A percentile compares a stretch with the other conserved stretches of the same genome.
Conservation (phyloP, 2,329 filamentous ascomycete genomes). For the Escovopsis sp. region DNA sequence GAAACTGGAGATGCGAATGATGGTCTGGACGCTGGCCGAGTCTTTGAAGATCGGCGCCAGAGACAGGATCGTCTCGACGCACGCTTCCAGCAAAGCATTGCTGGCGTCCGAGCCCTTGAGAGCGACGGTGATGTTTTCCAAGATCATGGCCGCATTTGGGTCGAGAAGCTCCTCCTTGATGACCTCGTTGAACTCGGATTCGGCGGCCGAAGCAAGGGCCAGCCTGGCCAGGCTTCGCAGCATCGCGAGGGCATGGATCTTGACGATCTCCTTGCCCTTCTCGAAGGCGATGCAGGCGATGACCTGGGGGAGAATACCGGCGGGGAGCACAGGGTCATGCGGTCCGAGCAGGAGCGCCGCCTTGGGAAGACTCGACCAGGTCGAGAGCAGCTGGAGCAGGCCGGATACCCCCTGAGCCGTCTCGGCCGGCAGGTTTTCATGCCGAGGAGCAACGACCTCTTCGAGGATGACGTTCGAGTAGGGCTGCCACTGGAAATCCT, state of each 20-base stretch:
- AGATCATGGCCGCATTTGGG: slow-evolving; percentile 42
- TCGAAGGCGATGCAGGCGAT: slow-evolving; percentile 56
- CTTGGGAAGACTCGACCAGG: slow-evolving; percentile 57
- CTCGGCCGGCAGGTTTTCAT: slow-evolving; percentile 68
- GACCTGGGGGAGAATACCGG: slow-evolving; percentile 54
- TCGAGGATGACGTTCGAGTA: slow-evolving; percentile 59
- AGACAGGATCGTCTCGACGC: slow-evolving; percentile 65
- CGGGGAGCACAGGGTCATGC: slow-evolving; percentile 27
- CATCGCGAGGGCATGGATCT: slow-evolving; percentile 65
- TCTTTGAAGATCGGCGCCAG: slow-evolving; percentile 56
- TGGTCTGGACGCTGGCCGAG: slow-evolving; percentile 54
- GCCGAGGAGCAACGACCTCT: slow-evolving; percentile 61
- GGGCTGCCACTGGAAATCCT: slow-evolving; percentile 53
- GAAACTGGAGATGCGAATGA: slow-evolving; percentile 68
- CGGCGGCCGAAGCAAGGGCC: slow-evolving; percentile 37
- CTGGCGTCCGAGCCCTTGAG: slow-evolving; percentile 46
- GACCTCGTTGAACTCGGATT: slow-evolving; percentile 41
- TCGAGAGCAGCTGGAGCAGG: slow-evolving; percentile 63
- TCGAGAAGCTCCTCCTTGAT: slow-evolving; percentile 42
- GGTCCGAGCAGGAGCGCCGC: slow-evolving; percentile 52
- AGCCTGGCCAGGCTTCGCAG: slow-evolving; percentile 53
- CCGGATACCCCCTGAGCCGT: slow-evolving; percentile 82
- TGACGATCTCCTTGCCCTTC: slow-evolving; percentile 76
- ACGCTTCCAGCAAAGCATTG: slow-evolving; percentile 64
- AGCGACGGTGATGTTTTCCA: slow-evolving; percentile 53